A percentile compares a stretch with the other conserved stretches of the same genome.
phyloP scores from a whole-genome alignment of 163 green algal genomes.

The Chlorella variabilis region DNA sequence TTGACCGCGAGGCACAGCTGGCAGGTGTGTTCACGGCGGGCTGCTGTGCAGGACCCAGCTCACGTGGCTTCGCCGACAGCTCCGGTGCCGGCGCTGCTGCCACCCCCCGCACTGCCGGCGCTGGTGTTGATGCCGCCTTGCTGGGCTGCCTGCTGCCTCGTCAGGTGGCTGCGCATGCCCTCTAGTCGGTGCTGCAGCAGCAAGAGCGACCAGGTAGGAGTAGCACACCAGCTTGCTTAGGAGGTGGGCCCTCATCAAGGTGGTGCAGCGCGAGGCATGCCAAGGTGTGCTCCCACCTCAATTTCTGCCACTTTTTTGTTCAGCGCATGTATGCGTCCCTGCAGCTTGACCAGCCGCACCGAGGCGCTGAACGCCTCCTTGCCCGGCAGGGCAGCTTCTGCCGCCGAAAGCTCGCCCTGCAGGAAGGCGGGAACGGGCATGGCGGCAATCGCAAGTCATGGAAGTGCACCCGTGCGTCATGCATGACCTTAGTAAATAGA shows the following conservation, averaged over 20 bases:
- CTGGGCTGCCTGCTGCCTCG: background rate
- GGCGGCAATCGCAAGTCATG: no score
- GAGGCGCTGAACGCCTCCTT: background rate
- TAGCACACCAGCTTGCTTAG: background rate
- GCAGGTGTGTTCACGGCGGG: no score
- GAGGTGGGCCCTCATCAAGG: background rate
- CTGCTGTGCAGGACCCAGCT: no score
- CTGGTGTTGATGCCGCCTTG: background rate
- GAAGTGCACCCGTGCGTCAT: no score
- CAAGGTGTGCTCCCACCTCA: conserved; percentile 27
- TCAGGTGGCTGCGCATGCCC: background rate
- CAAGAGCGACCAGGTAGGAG: no score
- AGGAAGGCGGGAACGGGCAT: background rate
- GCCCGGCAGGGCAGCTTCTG: background rate
- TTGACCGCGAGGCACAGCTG: no score
- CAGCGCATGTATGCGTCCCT: background rate
- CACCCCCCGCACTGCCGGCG: no score
- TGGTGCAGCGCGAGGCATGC: no score
- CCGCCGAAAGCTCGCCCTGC: conserved; percentile 10
- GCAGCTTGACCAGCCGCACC: background rate
- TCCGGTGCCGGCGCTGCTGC: no score
- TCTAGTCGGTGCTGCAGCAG: conserved; percentile 12
- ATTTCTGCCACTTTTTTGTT: background rate
- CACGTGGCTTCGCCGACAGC: no score
- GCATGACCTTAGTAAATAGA: no score